A percentile compares a stretch with the other conserved stretches of the same genome.
Conservation (phyloP, 768 basidiomycete species). For the Boletus rubescentipes region DNA sequence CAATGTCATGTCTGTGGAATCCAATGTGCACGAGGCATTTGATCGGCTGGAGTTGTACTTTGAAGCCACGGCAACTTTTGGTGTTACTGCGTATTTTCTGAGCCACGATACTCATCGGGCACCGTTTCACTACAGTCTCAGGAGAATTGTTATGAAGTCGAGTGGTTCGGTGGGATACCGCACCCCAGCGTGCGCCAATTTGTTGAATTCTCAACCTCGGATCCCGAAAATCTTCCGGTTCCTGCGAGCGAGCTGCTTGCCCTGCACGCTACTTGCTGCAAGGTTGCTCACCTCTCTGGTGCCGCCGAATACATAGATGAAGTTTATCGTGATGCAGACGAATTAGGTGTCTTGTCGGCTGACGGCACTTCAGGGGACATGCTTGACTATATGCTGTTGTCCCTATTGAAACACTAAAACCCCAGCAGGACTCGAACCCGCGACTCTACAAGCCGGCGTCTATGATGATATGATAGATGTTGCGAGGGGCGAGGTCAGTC, state of each 20-base stretch:
- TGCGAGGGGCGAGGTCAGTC: not conserved
- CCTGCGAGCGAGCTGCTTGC: constrained; percentile 12
- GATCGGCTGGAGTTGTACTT: constrained; percentile 5
- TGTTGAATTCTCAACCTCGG: constrained; percentile 1
- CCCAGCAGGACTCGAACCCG: not conserved
- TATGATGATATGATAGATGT: not conserved
- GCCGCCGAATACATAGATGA: constrained; percentile 18
- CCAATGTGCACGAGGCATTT: not conserved
- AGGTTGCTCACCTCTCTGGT: constrained; percentile 28
- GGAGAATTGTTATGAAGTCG: constrained; percentile 6
- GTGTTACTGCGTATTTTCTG: not conserved
- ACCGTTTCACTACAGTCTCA: not conserved
- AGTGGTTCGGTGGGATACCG: not conserved
- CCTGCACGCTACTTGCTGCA: constrained; percentile 24
- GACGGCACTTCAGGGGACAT: constrained; percentile 1
- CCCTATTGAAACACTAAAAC: not conserved
- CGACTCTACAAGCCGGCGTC: not conserved
- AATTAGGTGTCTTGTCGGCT: not conserved
- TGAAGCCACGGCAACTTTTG: constrained; percentile 4
- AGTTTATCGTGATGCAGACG: constrained; percentile 6
- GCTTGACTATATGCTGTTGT: not conserved
- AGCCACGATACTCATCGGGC: not conserved
- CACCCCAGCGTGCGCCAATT: not conserved
- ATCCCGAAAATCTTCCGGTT: constrained; percentile 12
- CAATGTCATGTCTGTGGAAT: constrained; percentile 1